Percentiles rank a stretch among this genome's conserved stretches.
Conservation (phyloP, 495 filamentous ascomycete genomes). For the Hyaloscypha variabilis region DNA sequence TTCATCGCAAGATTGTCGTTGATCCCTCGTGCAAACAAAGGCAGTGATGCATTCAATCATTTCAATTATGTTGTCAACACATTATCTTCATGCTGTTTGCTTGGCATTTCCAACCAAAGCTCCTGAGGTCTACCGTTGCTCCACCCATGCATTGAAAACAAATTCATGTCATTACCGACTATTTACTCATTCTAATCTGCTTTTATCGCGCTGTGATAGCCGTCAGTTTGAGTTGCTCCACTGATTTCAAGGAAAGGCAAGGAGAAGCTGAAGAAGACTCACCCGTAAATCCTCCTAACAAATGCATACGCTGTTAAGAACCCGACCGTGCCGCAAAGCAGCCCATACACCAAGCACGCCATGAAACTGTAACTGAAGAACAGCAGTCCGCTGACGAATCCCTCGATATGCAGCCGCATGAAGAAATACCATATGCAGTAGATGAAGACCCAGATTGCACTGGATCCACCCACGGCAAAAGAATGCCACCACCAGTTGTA, state of each 20-base stretch:
- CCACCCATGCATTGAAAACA: background rate
- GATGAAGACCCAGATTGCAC: constrained; percentile 81
- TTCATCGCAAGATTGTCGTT: no score
- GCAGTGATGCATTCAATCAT: background rate
- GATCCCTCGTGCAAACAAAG: no score
- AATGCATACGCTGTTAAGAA: constrained; percentile 89
- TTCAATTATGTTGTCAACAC: background rate
- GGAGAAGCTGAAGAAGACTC: constrained; percentile 37
- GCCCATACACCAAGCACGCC: constrained; percentile 81
- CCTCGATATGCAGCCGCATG: constrained; percentile 79
- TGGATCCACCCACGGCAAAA: constrained; percentile 80
- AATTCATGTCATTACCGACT: constrained; percentile 1
- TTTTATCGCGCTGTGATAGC: constrained; percentile 21
- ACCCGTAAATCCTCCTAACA: constrained; percentile 87
- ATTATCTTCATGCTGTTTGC: background rate
- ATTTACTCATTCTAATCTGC: constrained; percentile 17
- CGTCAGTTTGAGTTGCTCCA: background rate
- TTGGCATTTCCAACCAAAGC: background rate
- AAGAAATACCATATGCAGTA: constrained; percentile 90
- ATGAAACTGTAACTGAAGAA: constrained; percentile 86
- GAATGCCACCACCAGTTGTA: constrained; percentile 97
- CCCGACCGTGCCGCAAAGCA: constrained; percentile 85
- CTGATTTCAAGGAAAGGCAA: background rate
- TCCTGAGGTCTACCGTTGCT: background rate
- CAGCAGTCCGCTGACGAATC: constrained; percentile 76